Evolutionary conservation across 768 basidiomycete genomes (phyloP), one percentile per base, ranked within the genome.

Genomic region (Boletus tylopilopsis): DNA sequence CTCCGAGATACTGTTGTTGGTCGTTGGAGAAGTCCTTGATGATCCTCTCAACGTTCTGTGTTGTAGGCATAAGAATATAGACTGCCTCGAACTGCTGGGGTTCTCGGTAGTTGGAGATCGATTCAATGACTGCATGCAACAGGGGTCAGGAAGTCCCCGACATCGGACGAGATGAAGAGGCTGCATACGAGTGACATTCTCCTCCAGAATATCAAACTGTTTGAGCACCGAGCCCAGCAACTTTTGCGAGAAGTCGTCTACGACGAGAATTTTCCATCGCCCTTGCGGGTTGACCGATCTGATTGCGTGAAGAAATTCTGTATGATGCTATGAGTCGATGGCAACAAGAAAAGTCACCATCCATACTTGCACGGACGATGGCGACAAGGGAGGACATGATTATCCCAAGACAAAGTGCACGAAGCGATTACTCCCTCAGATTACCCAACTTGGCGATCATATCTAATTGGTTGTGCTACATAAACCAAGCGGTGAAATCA

Each of bases 181-280:
- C 40, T 44, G 76, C 92, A 66, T 73, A 96, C 95, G 79, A 39
- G 94, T 96, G 36, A 98, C 92, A 75, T 94, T 94, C 76, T 96
- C 92, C 67, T 93, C 86, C 48, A 98, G 70, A 48, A 98, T 89
- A 67, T 99, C 95, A 60, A 90, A 93, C 64, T 91, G 86, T 71
- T 92, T 93, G 59, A 97, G 77, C 4, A 94, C 91, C 9, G 87
- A 81, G 53, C 84, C 80, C 39, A 99, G 69, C 46, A 98, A 72
- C 64, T 78, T 82, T 69, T 94, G 86, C 22, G 94, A 86, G 70
- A 90, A 81, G 56, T 94, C 91, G 68, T 99, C 96, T 45, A 98
- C 89, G 51, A 99, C 93, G 37, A 98, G 81, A 58, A 96, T 88
- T 80, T 99, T 99, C 96, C 96, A 99, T 78, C 82, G 74, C 50